These are phyloP conservation scores for Nicotiana otophora DNA, from an alignment of 257 asterid species.

Conservation along the genomic window DNA sequence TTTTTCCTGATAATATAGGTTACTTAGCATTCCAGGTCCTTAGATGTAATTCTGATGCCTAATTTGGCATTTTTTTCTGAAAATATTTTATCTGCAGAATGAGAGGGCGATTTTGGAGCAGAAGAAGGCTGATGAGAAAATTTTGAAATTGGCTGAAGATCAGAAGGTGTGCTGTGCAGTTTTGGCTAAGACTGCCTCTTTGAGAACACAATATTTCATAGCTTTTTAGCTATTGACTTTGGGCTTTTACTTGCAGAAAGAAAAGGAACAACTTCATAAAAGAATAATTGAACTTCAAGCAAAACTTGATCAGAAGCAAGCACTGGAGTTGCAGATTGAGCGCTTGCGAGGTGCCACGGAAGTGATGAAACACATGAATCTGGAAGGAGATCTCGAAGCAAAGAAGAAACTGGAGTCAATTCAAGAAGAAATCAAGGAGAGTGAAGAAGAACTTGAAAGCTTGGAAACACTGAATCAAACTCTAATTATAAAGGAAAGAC, in stretches of 20 bases:
- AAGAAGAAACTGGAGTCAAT: slow-evolving; percentile 38
- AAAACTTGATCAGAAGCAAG: slow-evolving; percentile 68
- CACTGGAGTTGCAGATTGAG: slow-evolving; percentile 54
- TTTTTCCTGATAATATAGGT: not conserved
- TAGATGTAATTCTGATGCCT: not conserved
- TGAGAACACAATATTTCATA: not conserved
- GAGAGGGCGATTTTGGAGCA: slow-evolving; percentile 65
- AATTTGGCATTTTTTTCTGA: not conserved
- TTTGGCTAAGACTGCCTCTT: slow-evolving; percentile 10
- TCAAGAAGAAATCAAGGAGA: slow-evolving; percentile 50
- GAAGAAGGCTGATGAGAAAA: slow-evolving; percentile 46
- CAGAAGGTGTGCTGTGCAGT: slow-evolving; percentile 46
- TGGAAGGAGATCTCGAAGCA: slow-evolving; percentile 49
- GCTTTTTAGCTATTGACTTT: not conserved
- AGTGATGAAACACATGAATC: slow-evolving; percentile 52
- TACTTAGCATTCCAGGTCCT: not conserved
- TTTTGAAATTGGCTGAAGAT: slow-evolving; percentile 61
- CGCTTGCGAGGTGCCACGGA: slow-evolving; percentile 47
- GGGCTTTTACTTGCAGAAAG: slow-evolving; percentile 36
- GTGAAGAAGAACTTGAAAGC: slow-evolving; percentile 47
- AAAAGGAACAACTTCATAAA: slow-evolving; percentile 49
- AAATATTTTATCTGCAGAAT: slow-evolving; percentile 42
- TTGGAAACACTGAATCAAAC: slow-evolving; percentile 39
- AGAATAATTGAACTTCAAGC: slow-evolving; percentile 54
- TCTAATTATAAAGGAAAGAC: slow-evolving; percentile 54